A percentile compares a stretch with the other conserved stretches of the same genome.
Evolutionary conservation across 495 filamentous ascomycete genomes (phyloP).

Genomic region (Penicillium pulvis): DNA sequence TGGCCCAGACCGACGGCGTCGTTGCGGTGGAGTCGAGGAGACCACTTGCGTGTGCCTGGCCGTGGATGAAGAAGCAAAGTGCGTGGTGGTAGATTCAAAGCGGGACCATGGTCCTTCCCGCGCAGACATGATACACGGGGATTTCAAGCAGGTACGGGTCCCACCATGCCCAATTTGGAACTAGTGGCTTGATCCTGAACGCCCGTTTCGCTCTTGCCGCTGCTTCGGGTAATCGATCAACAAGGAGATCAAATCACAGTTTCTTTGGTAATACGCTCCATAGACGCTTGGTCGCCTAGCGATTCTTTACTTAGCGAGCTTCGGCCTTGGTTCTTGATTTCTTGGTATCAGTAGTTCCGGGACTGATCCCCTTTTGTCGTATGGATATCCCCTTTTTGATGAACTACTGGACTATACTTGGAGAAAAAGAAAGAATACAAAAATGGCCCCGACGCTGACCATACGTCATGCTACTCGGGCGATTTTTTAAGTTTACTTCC

Average conservation of each 20-base stretch:
- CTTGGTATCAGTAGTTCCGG: not conserved
- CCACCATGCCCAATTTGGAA: not conserved
- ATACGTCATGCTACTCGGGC: not conserved
- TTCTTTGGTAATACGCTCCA: not conserved
- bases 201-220: slow-evolving; percentile 1
- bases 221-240: slow-evolving; percentile 23
- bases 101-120: slow-evolving; percentile 18
- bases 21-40: slow-evolving; percentile 14
- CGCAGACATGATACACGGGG: slow-evolving; percentile 11
- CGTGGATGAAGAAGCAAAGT: slow-evolving; percentile 17
- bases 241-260: slow-evolving; percentile 23
- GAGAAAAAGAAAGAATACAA: not conserved
- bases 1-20: slow-evolving; percentile 34
- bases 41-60: slow-evolving; percentile 23
- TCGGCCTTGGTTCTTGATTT: not conserved
- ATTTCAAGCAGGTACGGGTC: slow-evolving; percentile 8
- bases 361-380: not conserved
- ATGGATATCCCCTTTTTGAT: not conserved
- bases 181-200: slow-evolving; percentile 4
- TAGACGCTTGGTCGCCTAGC: not conserved
- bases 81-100: slow-evolving; percentile 27
- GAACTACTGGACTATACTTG: not conserved
- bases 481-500: slow-evolving; percentile 3
- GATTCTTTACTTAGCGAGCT: not conserved
- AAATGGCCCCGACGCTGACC: not conserved